Evolutionary conservation across 352 stramenopile genomes (phyloP).

Genomic region (Hyaloperonospora brassicae): DNA sequence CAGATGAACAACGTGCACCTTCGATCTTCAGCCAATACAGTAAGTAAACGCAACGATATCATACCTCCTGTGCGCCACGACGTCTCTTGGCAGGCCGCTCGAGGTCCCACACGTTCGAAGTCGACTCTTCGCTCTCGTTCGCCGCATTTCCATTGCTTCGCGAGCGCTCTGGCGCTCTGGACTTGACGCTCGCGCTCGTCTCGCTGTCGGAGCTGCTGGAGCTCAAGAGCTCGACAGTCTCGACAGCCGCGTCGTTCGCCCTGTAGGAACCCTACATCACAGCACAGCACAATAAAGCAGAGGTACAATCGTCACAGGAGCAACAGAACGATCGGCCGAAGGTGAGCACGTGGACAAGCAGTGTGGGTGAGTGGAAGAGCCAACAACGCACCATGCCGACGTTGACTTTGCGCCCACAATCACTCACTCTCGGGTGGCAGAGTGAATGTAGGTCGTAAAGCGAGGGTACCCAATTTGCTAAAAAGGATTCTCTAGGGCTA

Average conservation of each 20-base stretch:
- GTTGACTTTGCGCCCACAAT: background rate
- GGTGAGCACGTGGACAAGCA: background rate
- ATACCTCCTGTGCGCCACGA: conserved; percentile 13
- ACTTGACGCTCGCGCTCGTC: conserved; percentile 11
- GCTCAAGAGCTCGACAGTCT: conserved; percentile 20
- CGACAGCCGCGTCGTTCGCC: conserved; percentile 1
- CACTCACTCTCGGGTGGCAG: too few relatives aligned
- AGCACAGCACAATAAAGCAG: background rate
- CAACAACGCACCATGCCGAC: background rate
- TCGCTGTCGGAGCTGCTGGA: conserved; percentile 30
- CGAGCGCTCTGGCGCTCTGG: conserved; percentile 38
- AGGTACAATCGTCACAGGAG: too few relatives aligned
- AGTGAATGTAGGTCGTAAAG: too few relatives aligned
- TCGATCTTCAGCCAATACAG: conserved; percentile 1
- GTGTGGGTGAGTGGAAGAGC: too few relatives aligned
- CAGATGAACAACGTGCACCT: background rate
- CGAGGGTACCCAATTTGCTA: too few relatives aligned
- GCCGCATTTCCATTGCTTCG: conserved; percentile 12
- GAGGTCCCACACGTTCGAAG: conserved; percentile 17
- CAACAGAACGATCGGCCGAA: too few relatives aligned
- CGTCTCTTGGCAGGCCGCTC: conserved; percentile 20
- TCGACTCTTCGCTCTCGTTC: conserved; percentile 7
- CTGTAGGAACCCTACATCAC: conserved; percentile 10
- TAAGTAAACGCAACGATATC: conserved; percentile 17
- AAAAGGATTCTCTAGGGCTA: too few relatives aligned